Percentiles rank a stretch among this genome's conserved stretches.
phyloP scores from a whole-genome alignment of 129 eudicot species.

The Centrapalus pauciflorus region DNA sequence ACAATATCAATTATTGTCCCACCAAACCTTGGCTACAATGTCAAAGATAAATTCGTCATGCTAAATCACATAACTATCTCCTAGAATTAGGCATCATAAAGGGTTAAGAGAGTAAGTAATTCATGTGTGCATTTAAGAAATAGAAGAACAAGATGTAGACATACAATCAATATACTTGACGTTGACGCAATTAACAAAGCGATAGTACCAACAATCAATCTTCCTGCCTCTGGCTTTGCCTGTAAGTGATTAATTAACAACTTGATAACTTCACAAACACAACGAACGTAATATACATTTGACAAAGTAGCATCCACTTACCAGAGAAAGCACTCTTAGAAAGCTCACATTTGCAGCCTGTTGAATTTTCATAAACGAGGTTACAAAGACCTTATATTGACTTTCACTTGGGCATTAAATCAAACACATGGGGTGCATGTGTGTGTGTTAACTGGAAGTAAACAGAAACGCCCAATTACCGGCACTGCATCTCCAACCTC shows the following conservation, averaged over 20 bases:
- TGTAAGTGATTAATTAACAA: slow-evolving; percentile 16
- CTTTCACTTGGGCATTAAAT: slow-evolving; percentile 11
- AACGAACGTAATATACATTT: neutral
- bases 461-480: slow-evolving; percentile 36
- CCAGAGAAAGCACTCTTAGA: slow-evolving; percentile 68
- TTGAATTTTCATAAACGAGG: slow-evolving; percentile 12
- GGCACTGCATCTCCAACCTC: slow-evolving; percentile 73
- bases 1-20: slow-evolving; percentile 87
- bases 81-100: neutral
- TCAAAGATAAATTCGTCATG: slow-evolving; percentile 8
- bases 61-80: neutral
- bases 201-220: slow-evolving; percentile 55
- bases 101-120: neutral
- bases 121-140: neutral
- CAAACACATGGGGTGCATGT: slow-evolving; percentile 22
- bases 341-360: slow-evolving; percentile 88
- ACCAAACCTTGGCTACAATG: slow-evolving; percentile 79
- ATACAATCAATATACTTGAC: slow-evolving; percentile 65
- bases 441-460: neutral
- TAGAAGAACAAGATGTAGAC: slow-evolving; percentile 12
- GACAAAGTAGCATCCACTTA: slow-evolving; percentile 28
- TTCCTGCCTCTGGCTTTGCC: slow-evolving; percentile 89
- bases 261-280: neutral
- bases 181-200: slow-evolving; percentile 82
- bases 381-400: slow-evolving; percentile 12